Conservation (phyloP, 441 rosid species). For the Viola pubescens region DNA sequence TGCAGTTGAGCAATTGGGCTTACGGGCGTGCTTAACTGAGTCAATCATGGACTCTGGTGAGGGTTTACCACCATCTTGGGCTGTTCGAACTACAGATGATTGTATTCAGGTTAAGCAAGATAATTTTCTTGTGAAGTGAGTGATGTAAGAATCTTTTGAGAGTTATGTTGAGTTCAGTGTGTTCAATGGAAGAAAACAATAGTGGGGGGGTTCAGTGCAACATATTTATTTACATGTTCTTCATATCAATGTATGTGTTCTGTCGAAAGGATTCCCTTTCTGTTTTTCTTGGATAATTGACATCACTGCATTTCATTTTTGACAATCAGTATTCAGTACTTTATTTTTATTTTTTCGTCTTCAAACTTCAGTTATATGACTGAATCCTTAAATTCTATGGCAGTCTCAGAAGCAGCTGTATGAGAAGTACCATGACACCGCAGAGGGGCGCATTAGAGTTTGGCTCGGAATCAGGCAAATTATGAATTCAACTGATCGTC, state of each 20-base stretch:
- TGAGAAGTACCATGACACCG: constrained; percentile 47
- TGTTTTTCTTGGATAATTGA: not conserved
- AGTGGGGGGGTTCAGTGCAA: too few relatives aligned
- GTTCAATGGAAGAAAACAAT: too few relatives aligned
- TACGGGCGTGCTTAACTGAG: constrained; percentile 59
- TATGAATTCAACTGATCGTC: constrained; percentile 56
- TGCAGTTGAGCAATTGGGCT: constrained; percentile 55
- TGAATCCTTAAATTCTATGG: constrained; percentile 19
- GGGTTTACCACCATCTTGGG: constrained; percentile 64
- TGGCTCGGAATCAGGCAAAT: constrained; percentile 68
- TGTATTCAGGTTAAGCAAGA: constrained; percentile 46
- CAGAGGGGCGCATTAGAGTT: constrained; percentile 57
- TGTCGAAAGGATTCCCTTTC: too few relatives aligned
- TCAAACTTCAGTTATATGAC: not conserved
- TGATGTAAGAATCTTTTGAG: not conserved
- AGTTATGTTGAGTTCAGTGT: not conserved
- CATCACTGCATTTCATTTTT: not conserved
- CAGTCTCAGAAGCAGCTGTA: constrained; percentile 65
- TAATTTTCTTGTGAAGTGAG: not conserved
- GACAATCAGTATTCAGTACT: not conserved
- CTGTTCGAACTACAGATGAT: constrained; percentile 41
- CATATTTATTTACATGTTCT: too few relatives aligned
- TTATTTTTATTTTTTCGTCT: not conserved
- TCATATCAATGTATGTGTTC: too few relatives aligned
- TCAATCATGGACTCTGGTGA: constrained; percentile 61